Conservation (phyloP, 306 rosid genomes). For the Pueraria montana region DNA sequence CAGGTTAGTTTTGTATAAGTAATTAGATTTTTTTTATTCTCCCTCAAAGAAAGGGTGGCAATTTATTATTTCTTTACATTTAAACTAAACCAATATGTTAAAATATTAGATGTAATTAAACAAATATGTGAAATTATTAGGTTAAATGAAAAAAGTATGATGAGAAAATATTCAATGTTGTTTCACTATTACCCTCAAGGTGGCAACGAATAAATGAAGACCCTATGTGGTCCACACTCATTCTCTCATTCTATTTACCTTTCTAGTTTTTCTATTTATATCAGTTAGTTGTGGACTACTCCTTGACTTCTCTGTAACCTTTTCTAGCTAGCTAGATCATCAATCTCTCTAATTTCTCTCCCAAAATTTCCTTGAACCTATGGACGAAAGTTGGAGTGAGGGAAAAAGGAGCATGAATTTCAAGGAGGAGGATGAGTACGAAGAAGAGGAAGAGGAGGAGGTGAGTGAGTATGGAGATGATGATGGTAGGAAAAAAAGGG, state of each 20-base stretch:
- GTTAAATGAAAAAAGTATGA: neutral
- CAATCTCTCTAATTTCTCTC: neutral
- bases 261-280: constrained; percentile 54
- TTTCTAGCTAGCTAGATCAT: neutral
- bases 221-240: constrained; percentile 72
- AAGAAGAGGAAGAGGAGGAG: constrained; percentile 54
- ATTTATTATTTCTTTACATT: no score
- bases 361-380: constrained; percentile 34
- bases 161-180: neutral
- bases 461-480: constrained; percentile 56
- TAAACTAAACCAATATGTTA: neutral
- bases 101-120: neutral
- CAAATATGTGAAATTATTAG: no score
- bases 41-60: no score
- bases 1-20: no score
- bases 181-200: constrained; percentile 53
- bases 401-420: constrained; percentile 65
- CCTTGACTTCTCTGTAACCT: constrained; percentile 52
- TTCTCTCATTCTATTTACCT: constrained; percentile 40
- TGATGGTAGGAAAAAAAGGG: constrained; percentile 63
- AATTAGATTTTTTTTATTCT: no score
- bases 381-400: constrained; percentile 67
- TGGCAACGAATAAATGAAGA: constrained; percentile 47
- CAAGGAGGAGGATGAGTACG: constrained; percentile 55
- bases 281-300: constrained; percentile 35